These are phyloP conservation scores for Suillus fuscotomentosus DNA, from an alignment of 768 basidiomycete genomes.

Conservation along the genomic window DNA sequence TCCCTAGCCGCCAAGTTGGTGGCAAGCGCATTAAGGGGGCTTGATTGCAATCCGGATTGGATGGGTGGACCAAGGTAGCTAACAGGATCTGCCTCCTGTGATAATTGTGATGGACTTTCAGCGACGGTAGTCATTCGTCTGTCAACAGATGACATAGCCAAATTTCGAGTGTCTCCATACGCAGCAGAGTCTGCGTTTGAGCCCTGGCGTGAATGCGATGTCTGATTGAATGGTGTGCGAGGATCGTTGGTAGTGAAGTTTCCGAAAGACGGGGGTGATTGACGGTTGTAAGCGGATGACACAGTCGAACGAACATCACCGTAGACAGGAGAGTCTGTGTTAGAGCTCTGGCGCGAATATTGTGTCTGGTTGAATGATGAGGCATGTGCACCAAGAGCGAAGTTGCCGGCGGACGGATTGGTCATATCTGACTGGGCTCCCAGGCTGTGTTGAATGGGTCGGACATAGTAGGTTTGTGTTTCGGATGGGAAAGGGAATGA, in stretches of 20 bases:
- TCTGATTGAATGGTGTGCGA: background rate
- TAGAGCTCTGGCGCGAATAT: conserved; percentile 17
- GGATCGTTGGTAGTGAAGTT: background rate
- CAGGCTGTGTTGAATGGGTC: conserved; percentile 24
- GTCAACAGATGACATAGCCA: conserved; percentile 34
- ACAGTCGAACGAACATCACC: conserved; percentile 20
- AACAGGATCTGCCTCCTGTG: background rate
- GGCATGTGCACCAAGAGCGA: background rate
- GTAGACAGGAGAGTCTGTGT: conserved; percentile 13
- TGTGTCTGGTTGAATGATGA: background rate
- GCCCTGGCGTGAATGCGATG: conserved; percentile 11
- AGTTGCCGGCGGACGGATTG: background rate
- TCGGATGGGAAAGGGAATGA: conserved; percentile 32
- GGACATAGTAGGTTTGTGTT: conserved; percentile 24
- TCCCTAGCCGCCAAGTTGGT: background rate
- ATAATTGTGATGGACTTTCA: background rate
- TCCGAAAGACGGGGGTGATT: background rate
- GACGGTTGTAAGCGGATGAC: conserved; percentile 40
- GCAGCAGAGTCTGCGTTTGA: conserved; percentile 17
- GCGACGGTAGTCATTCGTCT: conserved; percentile 44
- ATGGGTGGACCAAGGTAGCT: conserved; percentile 1
- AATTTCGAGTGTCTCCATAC: conserved; percentile 15
- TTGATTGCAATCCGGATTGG: background rate
- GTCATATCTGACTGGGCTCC: conserved; percentile 24
- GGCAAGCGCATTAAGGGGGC: background rate